A percentile compares a stretch with the other conserved stretches of the same genome.
Conservation (phyloP, 306 rosid species). For the Castanea crenata region DNA sequence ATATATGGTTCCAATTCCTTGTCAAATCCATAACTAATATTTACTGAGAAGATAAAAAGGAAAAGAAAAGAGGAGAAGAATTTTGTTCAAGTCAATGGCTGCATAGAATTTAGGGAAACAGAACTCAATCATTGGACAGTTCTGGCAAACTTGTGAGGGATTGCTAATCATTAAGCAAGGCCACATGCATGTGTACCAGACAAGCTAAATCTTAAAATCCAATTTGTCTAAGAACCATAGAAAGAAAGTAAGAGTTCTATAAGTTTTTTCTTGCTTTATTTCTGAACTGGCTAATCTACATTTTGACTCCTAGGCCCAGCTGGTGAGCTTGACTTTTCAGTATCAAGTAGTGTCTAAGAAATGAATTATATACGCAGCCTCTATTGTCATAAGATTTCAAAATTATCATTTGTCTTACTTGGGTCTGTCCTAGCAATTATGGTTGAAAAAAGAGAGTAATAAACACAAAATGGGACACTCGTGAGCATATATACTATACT, state of each 20-base stretch:
- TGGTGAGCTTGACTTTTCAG: neutral
- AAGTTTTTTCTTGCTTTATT: neutral
- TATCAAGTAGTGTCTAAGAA: neutral
- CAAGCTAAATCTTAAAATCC: neutral
- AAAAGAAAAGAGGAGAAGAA: neutral
- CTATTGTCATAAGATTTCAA: neutral
- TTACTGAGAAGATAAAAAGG: neutral
- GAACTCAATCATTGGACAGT: neutral
- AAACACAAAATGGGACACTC: too few species aligned
- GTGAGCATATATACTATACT: too few species aligned
- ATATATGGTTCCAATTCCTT: neutral
- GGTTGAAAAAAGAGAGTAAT: too few species aligned
- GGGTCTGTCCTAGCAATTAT: neutral
- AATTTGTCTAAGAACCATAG: neutral
- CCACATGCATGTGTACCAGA: neutral
- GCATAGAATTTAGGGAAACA: neutral
- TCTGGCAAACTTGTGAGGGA: neutral
- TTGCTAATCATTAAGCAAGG: neutral
- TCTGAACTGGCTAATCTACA: neutral
- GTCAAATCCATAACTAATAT: neutral
- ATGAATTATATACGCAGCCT: neutral
- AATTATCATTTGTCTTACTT: neutral
- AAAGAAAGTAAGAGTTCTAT: too few species aligned
- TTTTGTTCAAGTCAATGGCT: neutral
- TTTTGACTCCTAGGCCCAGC: neutral